Evolutionary conservation across 2,329 filamentous ascomycete genomes (phyloP).

Genomic region (Pleoardoris graminearum): DNA sequence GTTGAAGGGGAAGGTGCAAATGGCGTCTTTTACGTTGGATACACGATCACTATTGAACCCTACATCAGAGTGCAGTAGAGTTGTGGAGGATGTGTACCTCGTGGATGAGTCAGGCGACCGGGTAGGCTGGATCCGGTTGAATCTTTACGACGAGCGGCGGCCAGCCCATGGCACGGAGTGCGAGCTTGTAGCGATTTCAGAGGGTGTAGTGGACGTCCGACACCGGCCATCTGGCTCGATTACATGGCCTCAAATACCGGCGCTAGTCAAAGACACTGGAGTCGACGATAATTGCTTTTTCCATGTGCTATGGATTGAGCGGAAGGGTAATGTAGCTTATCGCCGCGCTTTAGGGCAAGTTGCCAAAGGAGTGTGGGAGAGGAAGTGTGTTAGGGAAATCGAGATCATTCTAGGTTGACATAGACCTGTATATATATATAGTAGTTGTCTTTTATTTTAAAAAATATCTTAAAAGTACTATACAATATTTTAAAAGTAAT

Average conservation of each 20-base stretch:
- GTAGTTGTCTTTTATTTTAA: no score
- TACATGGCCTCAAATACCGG: not conserved
- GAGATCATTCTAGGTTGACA: no score
- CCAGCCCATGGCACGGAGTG: conserved; percentile 9
- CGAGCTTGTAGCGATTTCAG: conserved; percentile 13
- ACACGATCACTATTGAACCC: not conserved
- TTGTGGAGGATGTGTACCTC: conserved; percentile 8
- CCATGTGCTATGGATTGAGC: no score
- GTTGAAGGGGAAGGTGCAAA: conserved; percentile 6
- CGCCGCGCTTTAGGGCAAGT: no score
- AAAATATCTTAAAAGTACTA: no score
- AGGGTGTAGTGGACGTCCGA: conserved; percentile 4
- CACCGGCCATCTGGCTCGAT: not conserved
- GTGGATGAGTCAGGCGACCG: conserved; percentile 7
- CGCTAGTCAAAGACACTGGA: not conserved
- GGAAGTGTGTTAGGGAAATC: no score
- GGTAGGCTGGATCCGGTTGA: conserved; percentile 8
- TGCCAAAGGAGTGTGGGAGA: no score
- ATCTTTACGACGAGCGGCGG: conserved; percentile 10
- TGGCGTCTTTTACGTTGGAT: not conserved
- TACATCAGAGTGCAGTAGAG: conserved; percentile 5
- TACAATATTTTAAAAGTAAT: no score
- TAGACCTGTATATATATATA: no score
- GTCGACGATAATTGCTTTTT: no score
- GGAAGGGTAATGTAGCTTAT: no score